Evolutionary conservation across 2,329 filamentous ascomycete species (phyloP).

Genomic region (Fusarium lateritium): DNA sequence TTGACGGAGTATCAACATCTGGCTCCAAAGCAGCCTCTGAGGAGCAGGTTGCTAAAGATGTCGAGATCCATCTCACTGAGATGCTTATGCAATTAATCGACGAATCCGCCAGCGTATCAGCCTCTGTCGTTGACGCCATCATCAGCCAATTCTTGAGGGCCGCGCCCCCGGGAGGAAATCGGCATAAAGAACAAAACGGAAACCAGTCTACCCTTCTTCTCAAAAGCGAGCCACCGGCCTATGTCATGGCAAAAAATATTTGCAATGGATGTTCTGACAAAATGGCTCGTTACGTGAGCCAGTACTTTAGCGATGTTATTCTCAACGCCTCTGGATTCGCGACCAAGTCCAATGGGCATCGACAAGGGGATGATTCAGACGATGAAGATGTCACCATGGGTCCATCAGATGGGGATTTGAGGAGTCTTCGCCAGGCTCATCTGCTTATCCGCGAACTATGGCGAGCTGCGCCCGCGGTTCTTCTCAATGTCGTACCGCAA

Average conservation of each 20-base stretch:
- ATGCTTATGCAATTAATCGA: constrained; percentile 89
- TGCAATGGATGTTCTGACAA: constrained; percentile 92
- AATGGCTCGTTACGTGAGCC: constrained; percentile 94
- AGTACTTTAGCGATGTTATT: constrained; percentile 98
- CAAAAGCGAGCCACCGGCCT: constrained; percentile 91
- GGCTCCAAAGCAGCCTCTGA: constrained; percentile 78
- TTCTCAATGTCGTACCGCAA: constrained; percentile 94
- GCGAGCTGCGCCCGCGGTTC: constrained; percentile 88
- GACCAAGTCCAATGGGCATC: constrained; percentile 69
- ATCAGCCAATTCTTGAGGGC: constrained; percentile 96
- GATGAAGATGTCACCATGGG: constrained; percentile 73
- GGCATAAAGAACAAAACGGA: constrained; percentile 75
- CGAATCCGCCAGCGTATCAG: constrained; percentile 81
- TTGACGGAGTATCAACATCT: constrained; percentile 89
- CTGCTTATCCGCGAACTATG: constrained; percentile 91
- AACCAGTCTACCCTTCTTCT: constrained; percentile 87
- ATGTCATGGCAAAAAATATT: constrained; percentile 95
- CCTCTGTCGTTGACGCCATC: constrained; percentile 90
- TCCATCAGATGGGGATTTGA: constrained; percentile 86
- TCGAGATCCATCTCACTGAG: constrained; percentile 92
- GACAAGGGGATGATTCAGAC: constrained; percentile 73
- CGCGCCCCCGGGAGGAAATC: constrained; percentile 77
- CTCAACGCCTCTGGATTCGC: constrained; percentile 82
- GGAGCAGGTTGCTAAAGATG: constrained; percentile 90
- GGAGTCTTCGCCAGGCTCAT: constrained; percentile 91